Evolutionary conservation across 2,329 filamentous ascomycete species (phyloP).

Genomic region (Trichoderma sp.): DNA sequence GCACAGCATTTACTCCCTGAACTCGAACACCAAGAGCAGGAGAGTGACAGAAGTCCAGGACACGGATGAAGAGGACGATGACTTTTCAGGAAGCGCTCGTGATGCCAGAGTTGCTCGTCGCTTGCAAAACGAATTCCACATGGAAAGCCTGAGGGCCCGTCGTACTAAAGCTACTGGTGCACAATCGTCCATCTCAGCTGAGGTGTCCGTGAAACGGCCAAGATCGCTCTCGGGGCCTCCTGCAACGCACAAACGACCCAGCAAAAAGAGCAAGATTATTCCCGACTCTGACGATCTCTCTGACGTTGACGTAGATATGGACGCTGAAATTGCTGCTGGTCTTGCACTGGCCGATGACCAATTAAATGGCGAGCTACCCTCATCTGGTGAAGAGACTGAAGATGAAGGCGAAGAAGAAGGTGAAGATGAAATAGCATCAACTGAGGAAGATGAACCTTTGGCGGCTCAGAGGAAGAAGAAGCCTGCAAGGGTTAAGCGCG

Average conservation of each 20-base stretch:
- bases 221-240: slow-evolving; percentile 26
- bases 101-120: slow-evolving; percentile 35
- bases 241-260: slow-evolving; percentile 23
- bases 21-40: slow-evolving; percentile 43
- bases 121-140: slow-evolving; percentile 32
- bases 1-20: slow-evolving; percentile 48
- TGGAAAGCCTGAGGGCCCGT: not conserved
- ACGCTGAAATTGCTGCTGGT: slow-evolving; percentile 32
- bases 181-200: slow-evolving; percentile 9
- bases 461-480: slow-evolving; percentile 17
- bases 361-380: slow-evolving; percentile 15
- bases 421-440: slow-evolving; percentile 22
- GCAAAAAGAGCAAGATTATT: slow-evolving; percentile 32
- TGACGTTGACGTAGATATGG: slow-evolving; percentile 30
- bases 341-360: slow-evolving; percentile 23
- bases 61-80: slow-evolving; percentile 35
- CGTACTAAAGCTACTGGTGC: slow-evolving; percentile 4
- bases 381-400: not conserved
- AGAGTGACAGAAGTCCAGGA: slow-evolving; percentile 39
- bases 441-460: slow-evolving; percentile 33
- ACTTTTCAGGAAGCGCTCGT: slow-evolving; percentile 25
- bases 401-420: slow-evolving; percentile 14
- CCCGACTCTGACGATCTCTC: slow-evolving; percentile 30
- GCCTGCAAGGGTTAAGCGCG: not conserved
- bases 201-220: slow-evolving; percentile 26